Base-by-base conservation (phyloP, 2,329 filamentous ascomycete species). In the Alternaria tenuissima region DNA sequence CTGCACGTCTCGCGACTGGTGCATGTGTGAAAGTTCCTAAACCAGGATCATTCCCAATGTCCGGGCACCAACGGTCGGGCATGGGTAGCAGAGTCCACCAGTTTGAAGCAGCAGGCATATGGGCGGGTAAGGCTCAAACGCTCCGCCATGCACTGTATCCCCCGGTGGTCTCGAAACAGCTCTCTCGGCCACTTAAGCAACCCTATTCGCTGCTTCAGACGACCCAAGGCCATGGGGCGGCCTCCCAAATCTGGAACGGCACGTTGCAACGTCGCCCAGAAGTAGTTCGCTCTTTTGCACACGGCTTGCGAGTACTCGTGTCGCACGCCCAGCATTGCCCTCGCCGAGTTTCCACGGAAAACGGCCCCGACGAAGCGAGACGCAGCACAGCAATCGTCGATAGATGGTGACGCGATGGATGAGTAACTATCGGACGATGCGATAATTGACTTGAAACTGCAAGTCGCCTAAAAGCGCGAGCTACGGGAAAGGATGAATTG, bases 131-230 rank as follows among this genome's bases (percentile, higher is more conserved):
- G 49, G 59, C 55, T 59, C 64, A 47, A 48, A 54, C 62, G 62
- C 70, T 69, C 62, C 59, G 71, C 69, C 70, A 61, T 73, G 66
- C 61, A 64, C 67, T 71, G 65, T 68, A 64, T 65, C 62, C 66
- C 66, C 62, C 57, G 54, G 30, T 52, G 20, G 48, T 43, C 30
- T 57, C 42, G 58, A 54, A 51, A 60, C 42, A 32, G 32, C 38
- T 20, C 14, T 43, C 38, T 26, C 54, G 36, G 42, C 36, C 43
- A 52, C 36, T 52, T 61, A 47, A 44, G 46, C 46, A 39, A 18
- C 30, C 39, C 39, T 51, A 64, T 62, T 68, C 57, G 63, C 46
- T 52, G 46, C 56, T 57, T 59, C 57, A 60, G 60, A 53, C 38
- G 30, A 22, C 43, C 60, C 53, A 54, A 66, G 54, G 48, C 59